Evolutionary conservation across 2,329 filamentous ascomycete species (phyloP).

Genomic region (Alternaria metachromatica): DNA sequence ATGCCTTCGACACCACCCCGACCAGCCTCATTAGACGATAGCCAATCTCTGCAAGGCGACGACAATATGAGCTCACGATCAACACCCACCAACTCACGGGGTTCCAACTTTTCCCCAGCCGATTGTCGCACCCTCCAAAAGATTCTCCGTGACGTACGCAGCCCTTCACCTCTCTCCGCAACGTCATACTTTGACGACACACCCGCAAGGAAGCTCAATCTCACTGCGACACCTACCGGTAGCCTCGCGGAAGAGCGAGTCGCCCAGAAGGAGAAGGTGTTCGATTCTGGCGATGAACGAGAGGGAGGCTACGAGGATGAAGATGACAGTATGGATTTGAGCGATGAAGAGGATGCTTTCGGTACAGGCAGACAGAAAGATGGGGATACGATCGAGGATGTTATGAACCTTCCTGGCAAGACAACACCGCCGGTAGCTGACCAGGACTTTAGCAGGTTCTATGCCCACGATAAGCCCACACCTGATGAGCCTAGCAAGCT

Average conservation of each 20-base stretch:
- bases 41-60: background rate
- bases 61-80: background rate
- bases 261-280: background rate
- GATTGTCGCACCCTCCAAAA: slow-evolving; percentile 21
- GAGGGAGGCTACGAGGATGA: slow-evolving; percentile 24
- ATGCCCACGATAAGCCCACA: background rate
- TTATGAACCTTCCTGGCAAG: slow-evolving; percentile 10
- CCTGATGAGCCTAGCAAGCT: background rate
- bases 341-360: slow-evolving; percentile 3
- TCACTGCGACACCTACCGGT: background rate
- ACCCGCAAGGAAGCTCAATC: background rate
- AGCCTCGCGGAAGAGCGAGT: background rate
- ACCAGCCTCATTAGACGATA: background rate
- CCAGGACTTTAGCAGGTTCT: slow-evolving; percentile 1
- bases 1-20: background rate
- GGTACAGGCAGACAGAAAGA: background rate
- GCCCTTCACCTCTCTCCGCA: slow-evolving; percentile 1
- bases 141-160: slow-evolving; percentile 9
- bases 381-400: slow-evolving; percentile 11
- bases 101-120: slow-evolving; percentile 5
- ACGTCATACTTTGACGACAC: background rate
- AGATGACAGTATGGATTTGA: slow-evolving; percentile 26
- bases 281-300: slow-evolving; percentile 9
- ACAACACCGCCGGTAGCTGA: background rate
- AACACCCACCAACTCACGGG: background rate